Base-by-base conservation (phyloP, 495 filamentous ascomycete species). In the Rusavskia elegans region DNA sequence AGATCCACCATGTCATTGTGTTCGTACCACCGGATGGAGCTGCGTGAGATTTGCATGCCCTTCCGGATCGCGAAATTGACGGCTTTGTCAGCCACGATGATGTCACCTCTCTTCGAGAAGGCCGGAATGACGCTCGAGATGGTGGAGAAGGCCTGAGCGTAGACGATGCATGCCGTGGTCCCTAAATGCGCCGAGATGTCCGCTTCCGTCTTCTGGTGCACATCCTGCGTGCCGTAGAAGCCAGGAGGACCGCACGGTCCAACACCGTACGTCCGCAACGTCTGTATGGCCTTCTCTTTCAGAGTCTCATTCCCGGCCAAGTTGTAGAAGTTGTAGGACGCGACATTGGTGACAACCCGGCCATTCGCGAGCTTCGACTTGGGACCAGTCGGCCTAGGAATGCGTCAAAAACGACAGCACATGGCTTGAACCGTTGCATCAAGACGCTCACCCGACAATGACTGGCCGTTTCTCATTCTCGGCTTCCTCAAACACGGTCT, bases 181-280 rank as follows among this genome's bases (percentile, higher is more conserved):
- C 92, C 92, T 14, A 99, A 66, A 65, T 85, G 92, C 20, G 82
- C 74, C 3, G 92, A 87, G 63, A 99, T 88, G 66, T 99, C 89
- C 39, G 85, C 82, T 66, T 99, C 93, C 2, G 85, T 86, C 70
- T 90, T 87, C 79, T 96, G 88, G 66, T 99, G 93, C 19, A 99
- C 89, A 68, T 99, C 92, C 63, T 99, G 93, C 23, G 86, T 97
- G 50, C 89, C 92, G 70, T 99, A 99, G 70, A 99, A 99, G 36
- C 90, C 87, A 14, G 92, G 90, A 2, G 92, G 92, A 35, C 89
- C 89, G 66, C 92, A 99, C 49, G 92, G 89, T 20, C 92, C 92
- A 36, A 97, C 93, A 40, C 92, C 92, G 60, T 99, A 97, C 53
- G 82, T 90, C 48, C 90, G 85, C 23, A 99, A 76, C 6, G 89